Evolutionary conservation across 495 filamentous ascomycete genomes (phyloP).

Genomic region (Penicillium daleae): DNA sequence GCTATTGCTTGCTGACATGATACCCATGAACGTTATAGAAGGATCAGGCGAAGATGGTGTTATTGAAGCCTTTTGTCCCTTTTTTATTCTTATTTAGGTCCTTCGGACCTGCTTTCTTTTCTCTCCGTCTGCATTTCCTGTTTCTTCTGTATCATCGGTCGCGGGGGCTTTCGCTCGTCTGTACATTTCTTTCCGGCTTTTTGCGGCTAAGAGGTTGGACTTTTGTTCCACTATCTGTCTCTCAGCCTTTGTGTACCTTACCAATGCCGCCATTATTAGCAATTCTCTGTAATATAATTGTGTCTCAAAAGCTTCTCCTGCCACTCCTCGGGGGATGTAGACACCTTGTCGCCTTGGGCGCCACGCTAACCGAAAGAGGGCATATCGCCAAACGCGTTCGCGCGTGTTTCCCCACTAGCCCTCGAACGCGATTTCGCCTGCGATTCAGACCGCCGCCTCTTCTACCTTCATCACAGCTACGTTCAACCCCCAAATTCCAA

Average conservation of each 20-base stretch:
- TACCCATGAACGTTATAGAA: slow-evolving; percentile 47
- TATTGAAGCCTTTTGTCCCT: slow-evolving; percentile 21
- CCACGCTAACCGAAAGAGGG: slow-evolving; percentile 34
- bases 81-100: slow-evolving; percentile 14
- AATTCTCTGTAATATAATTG: neutral
- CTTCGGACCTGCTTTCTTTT: slow-evolving; percentile 2
- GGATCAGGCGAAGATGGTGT: slow-evolving; percentile 43
- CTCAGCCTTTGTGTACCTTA: slow-evolving; percentile 19
- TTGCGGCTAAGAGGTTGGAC: neutral
- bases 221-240: neutral
- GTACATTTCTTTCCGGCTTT: slow-evolving; percentile 3
- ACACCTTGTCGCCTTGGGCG: slow-evolving; percentile 31
- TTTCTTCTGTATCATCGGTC: slow-evolving; percentile 20
- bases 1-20: slow-evolving; percentile 36
- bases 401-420: slow-evolving; percentile 43
- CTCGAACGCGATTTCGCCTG: slow-evolving; percentile 42
- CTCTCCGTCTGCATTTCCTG: neutral
- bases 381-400: slow-evolving; percentile 45
- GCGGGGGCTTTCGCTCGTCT: slow-evolving; percentile 6
- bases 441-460: slow-evolving; percentile 28
- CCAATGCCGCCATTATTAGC: neutral
- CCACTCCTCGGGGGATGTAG: neutral
- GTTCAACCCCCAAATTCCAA: slow-evolving; percentile 13
- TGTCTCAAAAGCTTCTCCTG: neutral
- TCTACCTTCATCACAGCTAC: slow-evolving; percentile 27